Percentiles rank a stretch among this genome's conserved stretches.
Conservation (phyloP, 2,329 filamentous ascomycete species). For the Hortaea werneckii region DNA sequence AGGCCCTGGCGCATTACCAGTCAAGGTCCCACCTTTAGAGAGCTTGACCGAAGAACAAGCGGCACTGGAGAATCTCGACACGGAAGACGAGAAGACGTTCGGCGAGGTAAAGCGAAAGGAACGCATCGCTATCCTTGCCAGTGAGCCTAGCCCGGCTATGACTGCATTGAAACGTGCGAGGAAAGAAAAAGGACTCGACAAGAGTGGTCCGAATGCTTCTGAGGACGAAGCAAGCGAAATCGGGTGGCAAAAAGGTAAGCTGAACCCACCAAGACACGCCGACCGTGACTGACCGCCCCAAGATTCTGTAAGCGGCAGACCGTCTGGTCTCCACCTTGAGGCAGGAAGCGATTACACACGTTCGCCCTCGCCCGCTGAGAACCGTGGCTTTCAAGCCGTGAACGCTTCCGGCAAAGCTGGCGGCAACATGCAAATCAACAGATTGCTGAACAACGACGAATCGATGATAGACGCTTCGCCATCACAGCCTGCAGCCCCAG, state of each 20-base stretch:
- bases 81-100: conserved; percentile 57
- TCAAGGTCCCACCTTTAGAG: conserved; percentile 55
- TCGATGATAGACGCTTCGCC: conserved; percentile 14
- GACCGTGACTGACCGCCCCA: neutral
- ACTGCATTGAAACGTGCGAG: conserved; percentile 41
- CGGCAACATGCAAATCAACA: conserved; percentile 40
- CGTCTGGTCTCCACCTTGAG: conserved; percentile 10
- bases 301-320: neutral
- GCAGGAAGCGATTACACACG: conserved; percentile 38
- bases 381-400: conserved; percentile 28
- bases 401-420: conserved; percentile 25
- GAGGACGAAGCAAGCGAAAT: conserved; percentile 22
- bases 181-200: conserved; percentile 35
- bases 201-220: conserved; percentile 11
- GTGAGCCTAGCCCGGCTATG: conserved; percentile 60
- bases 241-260: conserved; percentile 13
- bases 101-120: conserved; percentile 65
- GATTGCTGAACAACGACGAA: conserved; percentile 39
- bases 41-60: conserved; percentile 57
- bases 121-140: conserved; percentile 60
- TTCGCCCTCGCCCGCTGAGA: conserved; percentile 30
- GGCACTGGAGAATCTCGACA: conserved; percentile 63
- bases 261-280: neutral
- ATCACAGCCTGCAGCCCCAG: conserved; percentile 20
- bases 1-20: conserved; percentile 34